Conservation (phyloP, 768 basidiomycete genomes). For the Cytidiella melzeri region DNA sequence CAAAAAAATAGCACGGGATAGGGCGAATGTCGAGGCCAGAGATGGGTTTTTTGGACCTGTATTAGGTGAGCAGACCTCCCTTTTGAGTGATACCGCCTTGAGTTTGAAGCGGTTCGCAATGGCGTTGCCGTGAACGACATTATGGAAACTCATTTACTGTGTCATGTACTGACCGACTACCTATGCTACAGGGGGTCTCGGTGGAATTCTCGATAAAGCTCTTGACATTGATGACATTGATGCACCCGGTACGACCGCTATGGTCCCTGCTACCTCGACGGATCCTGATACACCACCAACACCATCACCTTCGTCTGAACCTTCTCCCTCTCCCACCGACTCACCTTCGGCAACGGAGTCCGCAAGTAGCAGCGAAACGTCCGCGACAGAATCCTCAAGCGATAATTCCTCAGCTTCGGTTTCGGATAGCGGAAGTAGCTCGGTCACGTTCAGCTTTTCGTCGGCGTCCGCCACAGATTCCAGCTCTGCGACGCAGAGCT, state of each 20-base stretch:
- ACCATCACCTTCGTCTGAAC: not conserved
- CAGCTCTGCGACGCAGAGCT: not conserved
- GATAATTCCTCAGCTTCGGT: slow-evolving; percentile 6
- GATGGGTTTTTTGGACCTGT: slow-evolving; percentile 4
- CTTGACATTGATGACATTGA: too few species aligned
- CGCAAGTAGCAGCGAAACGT: slow-evolving; percentile 1
- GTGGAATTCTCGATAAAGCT: not conserved
- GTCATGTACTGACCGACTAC: not conserved
- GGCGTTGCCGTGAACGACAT: not conserved
- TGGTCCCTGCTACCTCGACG: slow-evolving; percentile 13
- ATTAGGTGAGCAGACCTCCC: slow-evolving; percentile 16
- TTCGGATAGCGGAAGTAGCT: slow-evolving; percentile 8
- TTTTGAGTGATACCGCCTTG: not conserved
- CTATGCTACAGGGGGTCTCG: not conserved
- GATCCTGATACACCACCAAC: slow-evolving; percentile 4
- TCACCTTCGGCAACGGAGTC: slow-evolving; percentile 5
- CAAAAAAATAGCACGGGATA: slow-evolving; percentile 18
- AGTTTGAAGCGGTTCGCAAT: too few species aligned
- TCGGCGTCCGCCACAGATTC: not conserved
- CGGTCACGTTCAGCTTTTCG: slow-evolving; percentile 4
- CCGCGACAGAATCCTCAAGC: slow-evolving; percentile 1
- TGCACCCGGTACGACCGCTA: not conserved
- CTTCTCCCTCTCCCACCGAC: slow-evolving; percentile 3
- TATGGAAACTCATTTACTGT: not conserved
- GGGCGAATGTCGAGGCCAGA: not conserved